Conservation (phyloP, 2,329 filamentous ascomycete genomes). For the Neofusicoccum parvum region DNA sequence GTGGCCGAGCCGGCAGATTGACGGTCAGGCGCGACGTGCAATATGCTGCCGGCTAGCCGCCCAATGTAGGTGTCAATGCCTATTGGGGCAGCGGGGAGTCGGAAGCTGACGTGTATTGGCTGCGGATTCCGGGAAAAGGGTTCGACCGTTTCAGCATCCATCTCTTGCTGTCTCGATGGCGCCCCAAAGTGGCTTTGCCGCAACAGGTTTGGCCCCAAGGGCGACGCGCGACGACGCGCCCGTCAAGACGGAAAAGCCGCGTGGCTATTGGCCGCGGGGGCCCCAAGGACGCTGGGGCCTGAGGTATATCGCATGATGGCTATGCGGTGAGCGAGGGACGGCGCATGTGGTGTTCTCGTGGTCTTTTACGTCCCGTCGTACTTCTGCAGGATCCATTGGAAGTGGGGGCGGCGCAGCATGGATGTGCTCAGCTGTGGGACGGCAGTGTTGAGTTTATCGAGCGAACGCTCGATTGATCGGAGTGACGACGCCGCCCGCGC, state of each 20-base stretch:
- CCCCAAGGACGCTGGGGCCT: not conserved
- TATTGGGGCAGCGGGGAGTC: not conserved
- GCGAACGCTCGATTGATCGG: not conserved
- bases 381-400: not conserved
- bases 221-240: not conserved
- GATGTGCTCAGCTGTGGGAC: conserved; percentile 1
- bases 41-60: not conserved
- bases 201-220: not conserved
- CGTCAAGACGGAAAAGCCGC: not conserved
- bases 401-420: not conserved
- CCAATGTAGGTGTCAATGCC: not conserved
- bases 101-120: conserved; percentile 4
- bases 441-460: not conserved
- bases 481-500: not conserved
- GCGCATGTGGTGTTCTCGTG: not conserved
- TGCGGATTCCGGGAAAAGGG: not conserved
- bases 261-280: not conserved
- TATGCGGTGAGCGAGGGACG: not conserved
- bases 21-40: not conserved
- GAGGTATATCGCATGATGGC: conserved; percentile 1
- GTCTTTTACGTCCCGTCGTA: not conserved
- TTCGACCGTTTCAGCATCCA: not conserved
- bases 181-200: not conserved
- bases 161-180: not conserved
- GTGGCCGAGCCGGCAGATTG: not conserved